Evolutionary conservation across 2,329 filamentous ascomycete species (phyloP), one percentile per base, ranked within the genome.

Genomic region (Stachybotrys echinatus): DNA sequence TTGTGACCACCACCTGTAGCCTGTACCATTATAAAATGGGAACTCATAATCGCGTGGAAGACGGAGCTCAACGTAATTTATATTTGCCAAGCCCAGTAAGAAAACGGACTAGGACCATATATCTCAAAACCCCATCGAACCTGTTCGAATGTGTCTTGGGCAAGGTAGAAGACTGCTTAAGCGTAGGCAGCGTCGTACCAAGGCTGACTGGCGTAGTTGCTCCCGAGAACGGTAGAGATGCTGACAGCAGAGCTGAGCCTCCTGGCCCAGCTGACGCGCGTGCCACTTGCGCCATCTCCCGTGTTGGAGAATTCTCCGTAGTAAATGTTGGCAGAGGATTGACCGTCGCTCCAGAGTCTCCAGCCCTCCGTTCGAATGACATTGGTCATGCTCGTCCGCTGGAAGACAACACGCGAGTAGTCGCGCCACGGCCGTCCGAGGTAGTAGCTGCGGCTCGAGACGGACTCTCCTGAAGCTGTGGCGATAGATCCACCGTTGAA

Each of bases 271-370:
- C 64, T 69, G 14, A 76, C 81, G 46, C 83, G 69, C 0, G 69
- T 73, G 1, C 80, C 80, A 18, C 65, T 63, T 1, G 81, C 70
- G 3, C 83, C 83, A 23, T 66, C 61, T 1, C 83, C 83, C 2
- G 72, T 73, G 63, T 86, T 86, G 21, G 57, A 67, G 58, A 76
- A 84, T 68, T 86, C 83, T 5, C 65, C 77, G 53, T 79, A 84
- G 40, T 69, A 64, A 3, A 84, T 77, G 46, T 79, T 66, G 47
- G 69, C 71, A 1, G 77, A 81, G 21, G 73, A 46, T 14, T 46
- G 70, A 23, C 70, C 62, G 42, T 73, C 67, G 18, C 66, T 67
- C 83, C 83, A 85, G 12, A 68, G 58, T 7, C 56, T 60, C 81
- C 83, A 85, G 1, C 83, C 83, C 1, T 74, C 74, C 3, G 69